Base-by-base conservation (phyloP, 2,329 filamentous ascomycete genomes). In the Whalleya microplaca region DNA sequence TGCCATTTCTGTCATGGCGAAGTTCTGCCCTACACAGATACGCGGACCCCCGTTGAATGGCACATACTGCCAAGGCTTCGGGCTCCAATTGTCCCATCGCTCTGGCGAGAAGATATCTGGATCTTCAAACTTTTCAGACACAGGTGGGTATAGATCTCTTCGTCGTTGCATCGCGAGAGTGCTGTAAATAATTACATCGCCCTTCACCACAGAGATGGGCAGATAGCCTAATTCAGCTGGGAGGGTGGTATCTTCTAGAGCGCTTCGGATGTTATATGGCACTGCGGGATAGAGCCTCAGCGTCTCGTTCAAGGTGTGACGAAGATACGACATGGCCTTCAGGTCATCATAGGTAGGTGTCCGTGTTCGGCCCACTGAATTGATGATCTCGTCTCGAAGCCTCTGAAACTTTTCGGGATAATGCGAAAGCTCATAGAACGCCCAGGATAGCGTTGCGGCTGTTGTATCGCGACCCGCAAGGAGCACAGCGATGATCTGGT, bases 401-500 rank as follows among this genome's bases (percentile, higher is more conserved):
- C 83, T 86, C 37, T 76, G 66, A 14, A 84, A 79, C 5, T 86
- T 78, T 2, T 80, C 71, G 0, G 86, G 86, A 55, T 85, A 77
- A 12, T 80, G 78, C 5, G 85, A 81, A 4, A 91, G 75, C 66
- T 90, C 85, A 67, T 88, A 89, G 64, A 91, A 82, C 14, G 80
- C 78, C 84, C 88, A 90, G 1, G 82, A 84, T 0, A 91, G 75
- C 0, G 86, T 88, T 21, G 78, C 82, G 21, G 87, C 88, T 1
- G 88, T 91, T 2, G 88, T 91, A 70, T 92, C 89, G 45, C 85
- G 78, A 3, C 88, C 89, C 2, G 89, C 89, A 10, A 92, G 79
- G 1, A 94, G 80, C 10, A 93, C 81, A 8, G 86, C 85, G 46
- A 91, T 84, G 42, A 92, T 79, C 69, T 93, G 89, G 71, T 93